A percentile compares a stretch with the other conserved stretches of the same genome.
These are phyloP conservation scores for Xylariaceae sp. DNA, from an alignment of 2,329 filamentous ascomycete genomes.

Conservation along the genomic window DNA sequence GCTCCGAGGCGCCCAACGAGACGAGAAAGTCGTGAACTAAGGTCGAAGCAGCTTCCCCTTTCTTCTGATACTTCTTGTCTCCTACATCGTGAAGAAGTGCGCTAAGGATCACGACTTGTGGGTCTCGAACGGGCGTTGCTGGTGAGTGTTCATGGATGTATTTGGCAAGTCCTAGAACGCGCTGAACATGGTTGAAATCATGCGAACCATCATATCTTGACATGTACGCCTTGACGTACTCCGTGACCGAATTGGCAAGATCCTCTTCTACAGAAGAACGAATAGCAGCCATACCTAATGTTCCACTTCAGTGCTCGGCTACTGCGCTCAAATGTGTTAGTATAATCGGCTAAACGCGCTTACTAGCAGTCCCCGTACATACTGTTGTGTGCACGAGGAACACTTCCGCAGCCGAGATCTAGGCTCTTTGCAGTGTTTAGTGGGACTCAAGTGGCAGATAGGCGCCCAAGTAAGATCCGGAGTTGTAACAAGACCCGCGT, in stretches of 20 bases:
- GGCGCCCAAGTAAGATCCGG: conserved; percentile 19
- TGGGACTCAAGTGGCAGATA: conserved; percentile 14
- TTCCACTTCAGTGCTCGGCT: conserved; percentile 16
- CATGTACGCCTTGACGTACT: conserved; percentile 74
- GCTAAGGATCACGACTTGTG: conserved; percentile 64
- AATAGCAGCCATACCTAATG: conserved; percentile 31
- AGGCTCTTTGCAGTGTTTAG: conserved; percentile 10
- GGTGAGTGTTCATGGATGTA: conserved; percentile 56
- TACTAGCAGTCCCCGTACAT: conserved; percentile 26
- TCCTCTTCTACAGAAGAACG: conserved; percentile 37
- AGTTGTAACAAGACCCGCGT: conserved; percentile 23
- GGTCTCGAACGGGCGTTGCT: conserved; percentile 44
- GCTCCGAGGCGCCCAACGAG: conserved; percentile 56
- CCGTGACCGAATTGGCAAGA: conserved; percentile 58
- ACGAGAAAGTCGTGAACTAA: conserved; percentile 59
- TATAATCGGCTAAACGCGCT: conserved; percentile 31
- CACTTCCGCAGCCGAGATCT: conserved; percentile 12
- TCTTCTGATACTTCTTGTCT: conserved; percentile 76
- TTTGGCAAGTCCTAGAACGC: conserved; percentile 75
- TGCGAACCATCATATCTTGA: conserved; percentile 81
- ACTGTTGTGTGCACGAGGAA: conserved; percentile 23
- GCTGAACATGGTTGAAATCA: conserved; percentile 81
- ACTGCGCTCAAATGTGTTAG: conserved; percentile 30
- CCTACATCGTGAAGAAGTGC: conserved; percentile 87
- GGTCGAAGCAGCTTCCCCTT: conserved; percentile 59